These are phyloP conservation scores for Lepraria neglecta DNA, from an alignment of 495 filamentous ascomycete species.

Conservation along the genomic window DNA sequence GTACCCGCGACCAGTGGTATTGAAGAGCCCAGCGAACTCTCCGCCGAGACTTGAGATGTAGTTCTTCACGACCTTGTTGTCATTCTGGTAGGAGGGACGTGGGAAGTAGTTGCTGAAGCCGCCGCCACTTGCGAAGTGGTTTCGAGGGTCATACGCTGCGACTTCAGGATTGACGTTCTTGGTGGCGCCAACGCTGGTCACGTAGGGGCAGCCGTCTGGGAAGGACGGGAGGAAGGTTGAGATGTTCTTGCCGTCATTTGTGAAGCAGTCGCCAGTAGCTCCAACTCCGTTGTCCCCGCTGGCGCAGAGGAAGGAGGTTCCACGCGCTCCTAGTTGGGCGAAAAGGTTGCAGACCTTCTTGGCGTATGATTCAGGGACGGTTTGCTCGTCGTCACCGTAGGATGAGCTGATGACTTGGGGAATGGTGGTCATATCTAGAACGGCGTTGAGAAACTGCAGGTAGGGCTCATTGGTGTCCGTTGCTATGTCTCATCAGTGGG, in stretches of 20 bases:
- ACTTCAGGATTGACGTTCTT: constrained; percentile 50
- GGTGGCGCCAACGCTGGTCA: constrained; percentile 68
- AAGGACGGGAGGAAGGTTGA: constrained; percentile 64
- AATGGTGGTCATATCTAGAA: constrained; percentile 49
- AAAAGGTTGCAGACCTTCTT: constrained; percentile 62
- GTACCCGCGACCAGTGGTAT: constrained; percentile 59
- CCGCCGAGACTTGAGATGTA: constrained; percentile 51
- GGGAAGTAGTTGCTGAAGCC: constrained; percentile 65
- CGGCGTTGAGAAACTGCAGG: constrained; percentile 59
- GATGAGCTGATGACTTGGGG: constrained; percentile 72
- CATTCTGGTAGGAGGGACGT: constrained; percentile 55
- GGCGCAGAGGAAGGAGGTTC: constrained; percentile 65
- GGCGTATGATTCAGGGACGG: constrained; percentile 61
- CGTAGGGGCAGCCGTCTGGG: constrained; percentile 66
- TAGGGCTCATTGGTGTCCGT: constrained; percentile 69
- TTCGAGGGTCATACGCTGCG: constrained; percentile 35
- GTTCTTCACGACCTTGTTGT: constrained; percentile 39
- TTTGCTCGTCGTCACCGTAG: constrained; percentile 79
- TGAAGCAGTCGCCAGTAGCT: constrained; percentile 46
- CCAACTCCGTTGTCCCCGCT: constrained; percentile 70
- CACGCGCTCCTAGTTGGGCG: constrained; percentile 66
- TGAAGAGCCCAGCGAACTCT: constrained; percentile 48
- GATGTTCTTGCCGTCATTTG: constrained; percentile 61
- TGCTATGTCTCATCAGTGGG: constrained; percentile 34
- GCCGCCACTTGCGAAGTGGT: constrained; percentile 51